Evolutionary conservation across 2,329 filamentous ascomycete genomes (phyloP).

Genomic region (Gremmenia infestans): DNA sequence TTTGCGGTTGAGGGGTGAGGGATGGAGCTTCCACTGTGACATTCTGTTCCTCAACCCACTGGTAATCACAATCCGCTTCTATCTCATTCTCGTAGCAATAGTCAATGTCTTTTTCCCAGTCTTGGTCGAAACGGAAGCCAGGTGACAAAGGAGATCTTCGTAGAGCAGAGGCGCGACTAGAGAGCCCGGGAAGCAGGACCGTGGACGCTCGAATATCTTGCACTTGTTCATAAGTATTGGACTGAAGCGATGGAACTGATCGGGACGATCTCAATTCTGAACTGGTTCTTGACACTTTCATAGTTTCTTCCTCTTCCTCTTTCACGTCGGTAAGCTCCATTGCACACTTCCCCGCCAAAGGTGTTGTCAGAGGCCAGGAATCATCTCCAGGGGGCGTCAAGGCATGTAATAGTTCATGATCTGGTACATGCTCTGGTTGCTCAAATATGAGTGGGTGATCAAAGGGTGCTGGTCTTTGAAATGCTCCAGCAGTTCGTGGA

Average conservation of each 20-base stretch:
- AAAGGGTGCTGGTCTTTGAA: conserved; percentile 43
- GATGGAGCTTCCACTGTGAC: conserved; percentile 27
- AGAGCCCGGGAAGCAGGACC: conserved; percentile 13
- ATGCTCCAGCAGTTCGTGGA: conserved; percentile 41
- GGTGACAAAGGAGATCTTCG: conserved; percentile 12
- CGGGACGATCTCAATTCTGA: conserved; percentile 26
- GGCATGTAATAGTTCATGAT: conserved; percentile 32
- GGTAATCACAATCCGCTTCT: conserved; percentile 62
- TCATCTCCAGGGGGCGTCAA: conserved; percentile 40
- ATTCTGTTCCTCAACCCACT: conserved; percentile 49
- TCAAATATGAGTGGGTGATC: conserved; percentile 22
- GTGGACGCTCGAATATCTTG: conserved; percentile 15
- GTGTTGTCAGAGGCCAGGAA: conserved; percentile 39
- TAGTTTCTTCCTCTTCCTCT: conserved; percentile 54
- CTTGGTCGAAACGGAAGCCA: conserved; percentile 16
- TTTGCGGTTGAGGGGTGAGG: conserved; percentile 8
- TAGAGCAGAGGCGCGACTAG: conserved; percentile 1
- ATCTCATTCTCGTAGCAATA: conserved; percentile 66
- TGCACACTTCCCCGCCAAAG: conserved; percentile 19
- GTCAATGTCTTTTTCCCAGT: conserved; percentile 67
- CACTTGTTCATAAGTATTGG: conserved; percentile 39
- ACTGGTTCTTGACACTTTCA: conserved; percentile 20
- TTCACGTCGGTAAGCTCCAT: conserved; percentile 52
- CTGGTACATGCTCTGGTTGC: conserved; percentile 26
- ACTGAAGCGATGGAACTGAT: conserved; percentile 30